Conservation (phyloP, 2,329 filamentous ascomycete genomes). For the Trichophyton mentagrophytes region DNA sequence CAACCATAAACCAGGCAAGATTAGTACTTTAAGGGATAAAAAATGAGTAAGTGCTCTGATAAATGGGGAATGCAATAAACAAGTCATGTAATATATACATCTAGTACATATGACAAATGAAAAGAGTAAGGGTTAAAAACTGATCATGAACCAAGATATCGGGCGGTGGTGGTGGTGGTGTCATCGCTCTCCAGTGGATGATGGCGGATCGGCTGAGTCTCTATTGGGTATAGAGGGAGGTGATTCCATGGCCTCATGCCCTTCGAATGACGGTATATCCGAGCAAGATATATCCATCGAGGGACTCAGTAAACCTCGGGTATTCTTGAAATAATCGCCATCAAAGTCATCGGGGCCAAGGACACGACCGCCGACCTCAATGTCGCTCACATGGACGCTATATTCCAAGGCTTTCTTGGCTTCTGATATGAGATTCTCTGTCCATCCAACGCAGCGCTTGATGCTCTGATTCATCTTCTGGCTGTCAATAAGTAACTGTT, state of each 20-base stretch:
- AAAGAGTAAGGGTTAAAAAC: background rate
- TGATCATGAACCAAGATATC: background rate
- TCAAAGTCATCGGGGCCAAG: constrained; percentile 53
- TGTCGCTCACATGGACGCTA: constrained; percentile 62
- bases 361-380: constrained; percentile 69
- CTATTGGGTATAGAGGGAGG: background rate
- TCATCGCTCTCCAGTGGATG: background rate
- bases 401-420: constrained; percentile 80
- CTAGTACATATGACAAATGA: background rate
- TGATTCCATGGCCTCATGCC: background rate
- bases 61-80: background rate
- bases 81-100: background rate
- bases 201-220: background rate
- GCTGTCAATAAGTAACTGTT: constrained; percentile 74
- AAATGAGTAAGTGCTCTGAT: background rate
- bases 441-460: constrained; percentile 77
- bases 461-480: constrained; percentile 94
- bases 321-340: constrained; percentile 23
- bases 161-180: too few species aligned
- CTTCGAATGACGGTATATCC: background rate
- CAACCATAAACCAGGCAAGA: background rate
- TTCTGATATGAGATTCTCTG: constrained; percentile 79
- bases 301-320: constrained; percentile 24
- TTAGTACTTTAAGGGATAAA: background rate
- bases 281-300: constrained; percentile 1